These are phyloP conservation scores for Phyllosticta ampelicida DNA, from an alignment of 2,329 filamentous ascomycete species.

Conservation along the genomic window DNA sequence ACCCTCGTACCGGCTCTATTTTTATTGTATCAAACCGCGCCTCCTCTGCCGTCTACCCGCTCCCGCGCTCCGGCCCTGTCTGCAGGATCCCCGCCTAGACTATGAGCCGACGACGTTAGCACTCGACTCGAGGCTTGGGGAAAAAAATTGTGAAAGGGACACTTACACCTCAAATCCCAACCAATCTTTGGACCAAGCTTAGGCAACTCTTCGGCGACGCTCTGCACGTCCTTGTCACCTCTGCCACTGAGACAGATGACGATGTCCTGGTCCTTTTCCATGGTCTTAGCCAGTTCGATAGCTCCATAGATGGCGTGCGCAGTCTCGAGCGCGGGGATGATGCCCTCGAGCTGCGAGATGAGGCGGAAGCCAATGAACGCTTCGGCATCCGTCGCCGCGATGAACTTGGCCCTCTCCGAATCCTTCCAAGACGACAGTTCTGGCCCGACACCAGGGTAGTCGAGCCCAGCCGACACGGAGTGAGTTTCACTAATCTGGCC, in stretches of 20 bases:
- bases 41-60: background rate
- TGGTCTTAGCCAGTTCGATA: constrained; percentile 81
- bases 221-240: constrained; percentile 98
- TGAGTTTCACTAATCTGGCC: constrained; percentile 94
- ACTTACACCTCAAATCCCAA: constrained; percentile 51
- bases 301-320: constrained; percentile 88
- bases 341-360: constrained; percentile 81
- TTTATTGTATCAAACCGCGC: background rate
- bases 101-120: background rate
- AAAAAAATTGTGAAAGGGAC: background rate
- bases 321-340: constrained; percentile 91
- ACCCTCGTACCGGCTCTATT: background rate
- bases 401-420: constrained; percentile 70
- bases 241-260: constrained; percentile 90
- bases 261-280: constrained; percentile 78
- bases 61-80: background rate
- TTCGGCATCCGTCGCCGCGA: constrained; percentile 83
- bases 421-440: constrained; percentile 94
- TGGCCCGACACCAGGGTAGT: constrained; percentile 94
- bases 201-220: constrained; percentile 87
- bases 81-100: background rate
- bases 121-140: background rate
- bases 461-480: constrained; percentile 89
- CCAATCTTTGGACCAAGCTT: constrained; percentile 79
- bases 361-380: constrained; percentile 80